Evolutionary conservation across 352 stramenopile genomes (phyloP), one percentile per base, ranked within the genome.

Genomic region (Phytophthora lateralis): DNA sequence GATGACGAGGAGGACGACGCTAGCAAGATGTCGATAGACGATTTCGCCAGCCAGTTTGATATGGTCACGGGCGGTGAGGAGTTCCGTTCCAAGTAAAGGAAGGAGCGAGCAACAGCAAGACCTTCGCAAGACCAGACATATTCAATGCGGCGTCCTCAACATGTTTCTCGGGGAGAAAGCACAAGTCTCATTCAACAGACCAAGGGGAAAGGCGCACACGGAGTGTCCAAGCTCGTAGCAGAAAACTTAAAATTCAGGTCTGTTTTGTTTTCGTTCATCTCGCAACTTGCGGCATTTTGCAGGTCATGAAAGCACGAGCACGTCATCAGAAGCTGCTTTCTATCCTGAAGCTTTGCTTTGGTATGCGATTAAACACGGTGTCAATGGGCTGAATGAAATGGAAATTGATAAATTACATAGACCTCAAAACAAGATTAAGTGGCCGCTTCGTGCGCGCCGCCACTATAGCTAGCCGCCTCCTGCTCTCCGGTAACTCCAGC

Each of bases 31-130:
- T 90, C 82, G 61, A 88, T 92, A 73, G 87, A 94, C 48, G 88
- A 96, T 71, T 96, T 96, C 45, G 88, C 82, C 34, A 88, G 80
- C 53, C 84, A 96, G 68, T 96, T 96, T 61, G 82, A 93, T 66
- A 92, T 80, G 78, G 85, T 91, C 53, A 93, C 85, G 44, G 85
- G 85, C 20, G 86, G 86, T 47, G 87, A 96, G 64, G 82, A 92
- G 73, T 94, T 93, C 60, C 82, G 87, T 45, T 93, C 84, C 66
- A 85, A 90, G 55, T 92, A 91, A 73, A 47, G 7, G 32, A 43
- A 54, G 21, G 26, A 63, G 37, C 24, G 14, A 41, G 32, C 46
- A 49, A 27, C 34, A 38, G 27, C 38, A 59, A 55, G 44, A 44
- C 29, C 29, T 56, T 59, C 29, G 52, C 46, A 42, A 45, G 21